Conservation (phyloP, 768 basidiomycete genomes). For the Hemileccinum impolitum region DNA sequence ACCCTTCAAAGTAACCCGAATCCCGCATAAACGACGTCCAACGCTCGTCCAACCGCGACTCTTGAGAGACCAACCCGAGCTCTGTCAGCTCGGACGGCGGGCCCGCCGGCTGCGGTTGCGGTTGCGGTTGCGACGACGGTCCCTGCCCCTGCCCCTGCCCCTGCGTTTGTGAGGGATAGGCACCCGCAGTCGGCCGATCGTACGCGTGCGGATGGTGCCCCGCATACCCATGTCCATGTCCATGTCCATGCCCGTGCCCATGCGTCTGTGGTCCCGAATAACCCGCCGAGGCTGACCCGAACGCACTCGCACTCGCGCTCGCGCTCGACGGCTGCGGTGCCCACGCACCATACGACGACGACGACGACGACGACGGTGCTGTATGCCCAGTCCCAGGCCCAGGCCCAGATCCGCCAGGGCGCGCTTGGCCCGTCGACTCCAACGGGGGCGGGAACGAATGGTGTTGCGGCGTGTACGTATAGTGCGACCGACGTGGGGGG, state of each 20-base stretch:
- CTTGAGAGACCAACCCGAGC: slow-evolving; percentile 57
- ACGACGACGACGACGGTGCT: slow-evolving; percentile 13
- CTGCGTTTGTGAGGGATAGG: background rate
- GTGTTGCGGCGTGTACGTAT: slow-evolving; percentile 23
- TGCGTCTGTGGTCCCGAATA: slow-evolving; percentile 2
- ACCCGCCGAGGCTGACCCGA: slow-evolving; percentile 6
- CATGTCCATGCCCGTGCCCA: background rate
- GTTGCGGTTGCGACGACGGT: background rate
- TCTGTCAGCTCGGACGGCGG: slow-evolving; percentile 48
- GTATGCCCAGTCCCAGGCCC: slow-evolving; percentile 14
- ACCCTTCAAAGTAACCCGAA: slow-evolving; percentile 43
- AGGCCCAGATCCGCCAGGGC: no score
- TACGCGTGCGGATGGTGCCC: slow-evolving; percentile 19
- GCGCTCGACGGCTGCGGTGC: slow-evolving; percentile 2
- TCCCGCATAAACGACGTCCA: slow-evolving; percentile 65
- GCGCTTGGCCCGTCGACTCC: background rate
- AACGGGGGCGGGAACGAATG: slow-evolving; percentile 9
- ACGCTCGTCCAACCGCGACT: slow-evolving; percentile 51
- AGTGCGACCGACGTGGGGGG: slow-evolving; percentile 26
- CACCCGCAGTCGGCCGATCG: slow-evolving; percentile 2
- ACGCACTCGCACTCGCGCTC: slow-evolving; percentile 2
- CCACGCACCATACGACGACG: slow-evolving; percentile 10
- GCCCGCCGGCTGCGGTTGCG: slow-evolving; percentile 9
- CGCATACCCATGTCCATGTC: background rate
- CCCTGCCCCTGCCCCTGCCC: background rate